phyloP scores from a whole-genome alignment of 176 grass and related monocot genomes.

The Carex scoparia region DNA sequence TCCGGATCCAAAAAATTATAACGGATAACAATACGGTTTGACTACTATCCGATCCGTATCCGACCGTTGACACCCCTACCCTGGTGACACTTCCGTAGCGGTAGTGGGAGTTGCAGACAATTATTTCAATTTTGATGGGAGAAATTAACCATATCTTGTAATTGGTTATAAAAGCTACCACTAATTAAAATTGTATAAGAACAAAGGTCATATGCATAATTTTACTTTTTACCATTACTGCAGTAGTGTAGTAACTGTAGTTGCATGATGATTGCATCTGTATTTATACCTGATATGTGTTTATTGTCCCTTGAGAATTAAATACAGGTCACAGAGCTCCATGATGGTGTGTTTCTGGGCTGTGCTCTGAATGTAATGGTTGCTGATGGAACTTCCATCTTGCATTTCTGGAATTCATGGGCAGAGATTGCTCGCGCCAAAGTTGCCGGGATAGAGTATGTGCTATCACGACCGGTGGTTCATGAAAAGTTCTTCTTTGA shows the following conservation, averaged over 20 bases:
- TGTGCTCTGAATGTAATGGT: slow-evolving; percentile 54
- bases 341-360: slow-evolving; percentile 53
- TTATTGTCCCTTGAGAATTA: neutral
- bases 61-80: too few relatives aligned
- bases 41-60: too few relatives aligned
- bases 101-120: too few relatives aligned
- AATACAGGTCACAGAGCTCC: slow-evolving; percentile 38
- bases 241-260: neutral
- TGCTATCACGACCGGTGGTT: slow-evolving; percentile 2
- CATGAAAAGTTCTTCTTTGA: slow-evolving; percentile 48
- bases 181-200: too few relatives aligned
- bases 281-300: neutral
- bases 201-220: neutral
- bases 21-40: too few relatives aligned
- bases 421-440: slow-evolving; percentile 32
- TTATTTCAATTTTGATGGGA: too few relatives aligned
- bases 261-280: neutral
- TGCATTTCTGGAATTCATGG: slow-evolving; percentile 57
- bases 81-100: too few relatives aligned
- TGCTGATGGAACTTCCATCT: slow-evolving; percentile 58
- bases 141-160: too few relatives aligned
- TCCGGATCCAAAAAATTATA: too few relatives aligned
- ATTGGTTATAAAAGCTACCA: too few relatives aligned
- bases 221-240: neutral
- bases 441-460: neutral